Conservation (phyloP, 2,329 filamentous ascomycete species). For the Periconia digitata region DNA sequence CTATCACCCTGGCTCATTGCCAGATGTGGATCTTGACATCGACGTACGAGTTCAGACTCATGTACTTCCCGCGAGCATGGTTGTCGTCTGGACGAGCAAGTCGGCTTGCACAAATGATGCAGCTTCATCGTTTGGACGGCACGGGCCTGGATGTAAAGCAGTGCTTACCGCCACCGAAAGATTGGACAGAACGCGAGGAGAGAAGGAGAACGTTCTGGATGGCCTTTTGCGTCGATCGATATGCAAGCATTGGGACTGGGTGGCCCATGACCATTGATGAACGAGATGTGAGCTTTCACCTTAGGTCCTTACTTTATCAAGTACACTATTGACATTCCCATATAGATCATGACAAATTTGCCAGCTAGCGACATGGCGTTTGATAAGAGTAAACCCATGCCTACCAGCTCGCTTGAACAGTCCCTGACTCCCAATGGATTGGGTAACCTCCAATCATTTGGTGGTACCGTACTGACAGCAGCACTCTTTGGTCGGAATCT, state of each 20-base stretch:
- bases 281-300: slow-evolving; percentile 63
- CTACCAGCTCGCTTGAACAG: slow-evolving; percentile 69
- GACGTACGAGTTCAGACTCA: slow-evolving; percentile 92
- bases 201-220: slow-evolving; percentile 93
- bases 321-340: slow-evolving; percentile 8
- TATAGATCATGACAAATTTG: slow-evolving; percentile 75
- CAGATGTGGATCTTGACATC: slow-evolving; percentile 81
- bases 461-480: slow-evolving; percentile 80
- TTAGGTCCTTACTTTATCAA: not conserved
- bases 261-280: slow-evolving; percentile 97
- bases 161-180: slow-evolving; percentile 78
- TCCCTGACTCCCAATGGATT: slow-evolving; percentile 72
- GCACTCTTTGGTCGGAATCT: slow-evolving; percentile 89
- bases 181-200: slow-evolving; percentile 95
- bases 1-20: slow-evolving; percentile 82
- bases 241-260: slow-evolving; percentile 92
- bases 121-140: slow-evolving; percentile 84
- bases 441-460: slow-evolving; percentile 73
- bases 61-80: slow-evolving; percentile 97
- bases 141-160: slow-evolving; percentile 87
- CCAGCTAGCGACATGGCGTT: slow-evolving; percentile 85
- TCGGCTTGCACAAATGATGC: slow-evolving; percentile 89
- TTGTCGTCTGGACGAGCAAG: slow-evolving; percentile 81
- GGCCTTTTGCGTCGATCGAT: slow-evolving; percentile 86
- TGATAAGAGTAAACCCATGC: slow-evolving; percentile 73